Percentiles rank a stretch among this genome's conserved stretches.
Evolutionary conservation across 148 eudicot genomes (phyloP).

Genomic region (Spergularia marina): DNA sequence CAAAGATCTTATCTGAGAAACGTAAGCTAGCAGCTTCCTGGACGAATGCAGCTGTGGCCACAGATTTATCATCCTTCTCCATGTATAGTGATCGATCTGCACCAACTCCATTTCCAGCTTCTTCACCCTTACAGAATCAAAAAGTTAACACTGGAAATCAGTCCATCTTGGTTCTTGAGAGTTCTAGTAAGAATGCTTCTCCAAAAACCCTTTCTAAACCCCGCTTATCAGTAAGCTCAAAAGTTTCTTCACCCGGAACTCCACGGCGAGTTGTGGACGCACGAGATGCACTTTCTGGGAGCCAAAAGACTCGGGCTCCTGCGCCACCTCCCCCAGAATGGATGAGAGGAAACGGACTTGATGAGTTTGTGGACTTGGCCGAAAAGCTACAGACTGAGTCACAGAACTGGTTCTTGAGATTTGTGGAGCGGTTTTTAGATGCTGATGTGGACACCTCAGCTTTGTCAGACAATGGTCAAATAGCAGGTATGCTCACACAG

Average conservation of each 20-base stretch:
- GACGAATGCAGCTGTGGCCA: slow-evolving; percentile 75
- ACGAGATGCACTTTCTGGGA: slow-evolving; percentile 32
- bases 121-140: slow-evolving; percentile 37
- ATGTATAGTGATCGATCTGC: slow-evolving; percentile 46
- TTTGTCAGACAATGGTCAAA: slow-evolving; percentile 74
- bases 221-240: slow-evolving; percentile 44
- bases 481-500: slow-evolving; percentile 87
- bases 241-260: slow-evolving; percentile 32
- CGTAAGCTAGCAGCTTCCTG: slow-evolving; percentile 81
- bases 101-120: slow-evolving; percentile 24
- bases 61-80: slow-evolving; percentile 68
- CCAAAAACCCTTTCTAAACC: slow-evolving; percentile 51
- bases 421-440: slow-evolving; percentile 79
- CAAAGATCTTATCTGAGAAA: slow-evolving; percentile 47
- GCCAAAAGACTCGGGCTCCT: slow-evolving; percentile 42
- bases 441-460: slow-evolving; percentile 58
- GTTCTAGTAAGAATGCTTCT: slow-evolving; percentile 43
- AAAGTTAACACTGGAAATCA: slow-evolving; percentile 33
- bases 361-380: slow-evolving; percentile 68
- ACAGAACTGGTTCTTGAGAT: slow-evolving; percentile 81
- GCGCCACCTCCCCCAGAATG: slow-evolving; percentile 52
- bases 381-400: slow-evolving; percentile 58
- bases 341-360: slow-evolving; percentile 65
- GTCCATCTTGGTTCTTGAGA: slow-evolving; percentile 61
- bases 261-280: slow-evolving; percentile 36